Percentiles rank a stretch among this genome's conserved stretches.
Evolutionary conservation across 305 asterid species (phyloP).

Genomic region (Caryopteris hybrid): DNA sequence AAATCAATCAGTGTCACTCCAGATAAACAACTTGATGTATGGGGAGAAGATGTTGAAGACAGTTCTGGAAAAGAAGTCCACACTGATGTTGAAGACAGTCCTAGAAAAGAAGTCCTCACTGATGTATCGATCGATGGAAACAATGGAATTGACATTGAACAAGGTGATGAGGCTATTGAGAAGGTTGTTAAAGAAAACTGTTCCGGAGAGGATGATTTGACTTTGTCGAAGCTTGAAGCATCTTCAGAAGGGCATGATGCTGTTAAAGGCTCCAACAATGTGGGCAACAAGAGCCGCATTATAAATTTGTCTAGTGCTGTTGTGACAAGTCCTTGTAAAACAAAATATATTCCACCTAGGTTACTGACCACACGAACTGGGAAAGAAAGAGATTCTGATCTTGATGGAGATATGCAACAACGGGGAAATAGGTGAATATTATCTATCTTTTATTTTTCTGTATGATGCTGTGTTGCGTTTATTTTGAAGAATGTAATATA

Average conservation of each 20-base stretch:
- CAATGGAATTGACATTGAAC: conserved; percentile 23
- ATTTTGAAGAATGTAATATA: conserved; percentile 6
- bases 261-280: conserved; percentile 41
- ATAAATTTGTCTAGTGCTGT: conserved; percentile 60
- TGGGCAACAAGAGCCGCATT: conserved; percentile 62
- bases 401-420: conserved; percentile 43
- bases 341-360: conserved; percentile 43
- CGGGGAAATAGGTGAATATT: conserved; percentile 60
- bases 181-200: conserved; percentile 31
- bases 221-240: conserved; percentile 41
- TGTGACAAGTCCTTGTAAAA: conserved; percentile 36
- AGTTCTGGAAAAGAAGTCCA: conserved; percentile 29
- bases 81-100: conserved; percentile 22
- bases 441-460: not conserved
- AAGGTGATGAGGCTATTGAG: conserved; percentile 31
- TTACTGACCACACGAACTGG: conserved; percentile 46
- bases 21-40: conserved; percentile 25
- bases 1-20: conserved; percentile 19
- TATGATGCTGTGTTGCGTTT: not conserved
- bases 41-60: conserved; percentile 27
- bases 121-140: conserved; percentile 31
- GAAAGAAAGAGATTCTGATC: conserved; percentile 55
- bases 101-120: conserved; percentile 26
- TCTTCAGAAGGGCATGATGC: conserved; percentile 32
- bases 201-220: conserved; percentile 28